Conservation (phyloP, 495 filamentous ascomycete species). For the Lepidopterella palustris region DNA sequence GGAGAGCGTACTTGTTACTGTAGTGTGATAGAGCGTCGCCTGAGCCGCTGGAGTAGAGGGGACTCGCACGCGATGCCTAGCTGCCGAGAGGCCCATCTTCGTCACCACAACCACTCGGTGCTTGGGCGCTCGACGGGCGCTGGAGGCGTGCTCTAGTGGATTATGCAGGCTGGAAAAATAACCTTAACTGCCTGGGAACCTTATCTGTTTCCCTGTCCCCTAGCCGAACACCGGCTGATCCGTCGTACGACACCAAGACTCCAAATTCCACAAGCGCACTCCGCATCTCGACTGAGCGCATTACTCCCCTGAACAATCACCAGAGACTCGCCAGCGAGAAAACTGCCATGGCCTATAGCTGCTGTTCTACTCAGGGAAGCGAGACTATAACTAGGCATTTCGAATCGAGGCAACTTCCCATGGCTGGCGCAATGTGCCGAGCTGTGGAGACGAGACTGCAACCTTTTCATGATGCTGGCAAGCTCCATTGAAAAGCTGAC, state of each 20-base stretch:
- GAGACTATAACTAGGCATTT: too few relatives aligned
- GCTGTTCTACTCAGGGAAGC: neutral
- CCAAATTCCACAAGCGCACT: neutral
- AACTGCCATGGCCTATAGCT: neutral
- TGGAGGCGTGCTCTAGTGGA: neutral
- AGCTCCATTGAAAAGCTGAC: neutral
- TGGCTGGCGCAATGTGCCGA: neutral
- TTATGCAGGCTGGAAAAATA: neutral
- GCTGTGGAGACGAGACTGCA: neutral
- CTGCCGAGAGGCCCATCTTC: too few relatives aligned
- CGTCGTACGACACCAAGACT: neutral
- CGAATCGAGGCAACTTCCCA: neutral
- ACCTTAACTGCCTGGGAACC: neutral
- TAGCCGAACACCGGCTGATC: neutral
- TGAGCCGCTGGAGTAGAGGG: too few relatives aligned
- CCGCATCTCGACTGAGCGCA: neutral
- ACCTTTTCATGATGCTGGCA: neutral
- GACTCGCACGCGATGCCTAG: too few relatives aligned
- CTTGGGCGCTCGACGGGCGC: too few relatives aligned
- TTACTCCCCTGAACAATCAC: neutral
- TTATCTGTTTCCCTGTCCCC: neutral
- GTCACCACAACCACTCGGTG: too few relatives aligned
- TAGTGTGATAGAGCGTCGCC: too few relatives aligned
- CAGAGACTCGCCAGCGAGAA: neutral
- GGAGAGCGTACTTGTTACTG: too few relatives aligned